phyloP scores from a whole-genome alignment of 495 filamentous ascomycete species.

The Hyphodiscus hymeniophilus region DNA sequence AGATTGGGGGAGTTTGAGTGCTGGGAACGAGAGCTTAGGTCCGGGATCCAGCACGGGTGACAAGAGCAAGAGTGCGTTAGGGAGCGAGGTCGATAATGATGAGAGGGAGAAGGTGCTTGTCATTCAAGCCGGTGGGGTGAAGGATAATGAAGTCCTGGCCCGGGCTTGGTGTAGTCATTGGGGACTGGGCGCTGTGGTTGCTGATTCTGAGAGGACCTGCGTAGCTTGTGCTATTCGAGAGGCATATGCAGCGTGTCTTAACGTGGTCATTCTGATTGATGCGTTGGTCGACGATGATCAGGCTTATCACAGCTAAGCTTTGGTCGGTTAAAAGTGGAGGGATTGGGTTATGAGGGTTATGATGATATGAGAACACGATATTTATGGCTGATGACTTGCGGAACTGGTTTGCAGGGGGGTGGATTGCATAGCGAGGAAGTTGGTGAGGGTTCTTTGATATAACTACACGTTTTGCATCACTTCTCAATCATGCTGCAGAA shows the following conservation, averaged over 20 bases:
- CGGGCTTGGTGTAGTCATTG: slow-evolving; percentile 66
- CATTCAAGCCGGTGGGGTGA: slow-evolving; percentile 60
- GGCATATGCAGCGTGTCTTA: slow-evolving; percentile 61
- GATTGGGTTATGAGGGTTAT: not conserved
- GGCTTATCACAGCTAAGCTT: not conserved
- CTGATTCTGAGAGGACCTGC: slow-evolving; percentile 57
- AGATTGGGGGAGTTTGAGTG: slow-evolving; percentile 46
- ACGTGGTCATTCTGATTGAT: slow-evolving; percentile 59
- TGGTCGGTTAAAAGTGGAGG: not conserved
- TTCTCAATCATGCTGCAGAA: no score
- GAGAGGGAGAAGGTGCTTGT: slow-evolving; percentile 55
- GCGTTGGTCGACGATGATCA: slow-evolving; percentile 9
- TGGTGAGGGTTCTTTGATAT: not conserved
- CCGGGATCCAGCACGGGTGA: slow-evolving; percentile 3
- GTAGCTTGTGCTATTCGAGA: slow-evolving; percentile 63
- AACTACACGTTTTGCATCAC: no score
- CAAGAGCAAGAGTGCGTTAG: slow-evolving; percentile 11
- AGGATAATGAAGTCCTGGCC: slow-evolving; percentile 66
- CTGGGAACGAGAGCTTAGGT: slow-evolving; percentile 5
- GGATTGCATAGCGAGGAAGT: not conserved
- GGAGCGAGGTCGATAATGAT: slow-evolving; percentile 18
- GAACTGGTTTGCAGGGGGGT: not conserved
- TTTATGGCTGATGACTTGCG: no score
- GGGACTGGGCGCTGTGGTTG: slow-evolving; percentile 58
- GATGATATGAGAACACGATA: not conserved